Conservation (phyloP, 352 stramenopile genomes). For the Blastocystis sp. region DNA sequence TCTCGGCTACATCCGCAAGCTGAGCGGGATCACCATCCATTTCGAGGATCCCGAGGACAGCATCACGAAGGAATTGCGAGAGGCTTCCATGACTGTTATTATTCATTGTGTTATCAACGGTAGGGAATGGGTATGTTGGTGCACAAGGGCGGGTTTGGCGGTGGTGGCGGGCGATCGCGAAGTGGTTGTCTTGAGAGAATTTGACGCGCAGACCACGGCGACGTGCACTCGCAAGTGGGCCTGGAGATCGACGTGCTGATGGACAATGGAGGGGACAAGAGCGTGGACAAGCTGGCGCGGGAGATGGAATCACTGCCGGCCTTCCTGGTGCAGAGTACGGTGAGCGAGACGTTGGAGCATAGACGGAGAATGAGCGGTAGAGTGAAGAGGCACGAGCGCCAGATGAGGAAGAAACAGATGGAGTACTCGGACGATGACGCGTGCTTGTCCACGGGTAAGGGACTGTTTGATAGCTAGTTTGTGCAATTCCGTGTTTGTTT, state of each 20-base stretch:
- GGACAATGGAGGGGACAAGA: neutral
- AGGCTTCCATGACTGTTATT: constrained; percentile 7
- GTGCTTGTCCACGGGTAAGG: neutral
- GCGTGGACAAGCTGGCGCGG: neutral
- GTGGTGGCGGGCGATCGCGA: constrained; percentile 37
- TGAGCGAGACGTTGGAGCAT: constrained; percentile 3
- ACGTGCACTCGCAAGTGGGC: constrained; percentile 1
- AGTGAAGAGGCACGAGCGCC: constrained; percentile 12
- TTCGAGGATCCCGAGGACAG: neutral
- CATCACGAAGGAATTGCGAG: constrained; percentile 20
- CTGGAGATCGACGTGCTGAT: constrained; percentile 44
- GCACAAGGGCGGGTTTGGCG: constrained; percentile 12
- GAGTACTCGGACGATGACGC: neutral
- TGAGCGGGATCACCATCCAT: constrained; percentile 20
- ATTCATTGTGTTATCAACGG: neutral
- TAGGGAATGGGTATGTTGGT: neutral
- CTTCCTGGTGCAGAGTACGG: constrained; percentile 46
- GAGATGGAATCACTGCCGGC: constrained; percentile 7
- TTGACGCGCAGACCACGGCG: constrained; percentile 18
- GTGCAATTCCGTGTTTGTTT: neutral
- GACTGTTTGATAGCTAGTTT: neutral
- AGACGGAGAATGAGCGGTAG: neutral
- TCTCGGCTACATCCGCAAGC: neutral
- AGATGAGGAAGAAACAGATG: neutral
- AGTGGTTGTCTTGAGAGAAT: neutral